Evolutionary conservation across 495 filamentous ascomycete genomes (phyloP).

Genomic region (Annulohypoxylon maeteangense): DNA sequence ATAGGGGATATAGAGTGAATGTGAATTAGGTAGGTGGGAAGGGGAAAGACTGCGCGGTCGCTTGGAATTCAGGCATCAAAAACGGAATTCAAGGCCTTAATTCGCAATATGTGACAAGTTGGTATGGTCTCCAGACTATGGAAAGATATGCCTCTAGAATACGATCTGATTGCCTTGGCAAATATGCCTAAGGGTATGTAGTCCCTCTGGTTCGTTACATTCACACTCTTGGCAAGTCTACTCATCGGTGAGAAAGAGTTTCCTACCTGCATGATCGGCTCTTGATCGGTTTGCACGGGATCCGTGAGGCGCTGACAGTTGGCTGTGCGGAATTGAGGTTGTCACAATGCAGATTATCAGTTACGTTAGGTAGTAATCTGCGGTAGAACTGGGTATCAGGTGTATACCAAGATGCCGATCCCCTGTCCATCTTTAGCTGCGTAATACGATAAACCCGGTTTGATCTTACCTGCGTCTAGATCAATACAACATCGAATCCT

Average conservation of each 20-base stretch:
- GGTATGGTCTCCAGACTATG: not conserved
- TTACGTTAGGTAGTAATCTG: not conserved
- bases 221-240: not conserved
- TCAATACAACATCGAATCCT: not conserved
- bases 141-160: no score
- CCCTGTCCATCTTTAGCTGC: not conserved
- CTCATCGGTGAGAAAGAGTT: no score
- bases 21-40: not conserved
- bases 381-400: not conserved
- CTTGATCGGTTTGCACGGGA: no score
- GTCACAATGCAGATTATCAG: not conserved
- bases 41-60: not conserved
- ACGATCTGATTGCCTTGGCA: no score
- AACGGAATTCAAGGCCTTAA: not conserved
- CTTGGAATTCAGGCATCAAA: not conserved
- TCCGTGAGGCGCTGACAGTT: not conserved
- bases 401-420: not conserved
- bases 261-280: no score
- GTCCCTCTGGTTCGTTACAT: not conserved
- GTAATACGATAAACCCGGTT: not conserved
- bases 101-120: not conserved
- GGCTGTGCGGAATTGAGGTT: no score
- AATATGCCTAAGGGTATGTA: no score
- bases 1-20: not conserved
- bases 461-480: not conserved